Base-by-base conservation (phyloP, 129 eudicot species). In the Lonicera japonica region DNA sequence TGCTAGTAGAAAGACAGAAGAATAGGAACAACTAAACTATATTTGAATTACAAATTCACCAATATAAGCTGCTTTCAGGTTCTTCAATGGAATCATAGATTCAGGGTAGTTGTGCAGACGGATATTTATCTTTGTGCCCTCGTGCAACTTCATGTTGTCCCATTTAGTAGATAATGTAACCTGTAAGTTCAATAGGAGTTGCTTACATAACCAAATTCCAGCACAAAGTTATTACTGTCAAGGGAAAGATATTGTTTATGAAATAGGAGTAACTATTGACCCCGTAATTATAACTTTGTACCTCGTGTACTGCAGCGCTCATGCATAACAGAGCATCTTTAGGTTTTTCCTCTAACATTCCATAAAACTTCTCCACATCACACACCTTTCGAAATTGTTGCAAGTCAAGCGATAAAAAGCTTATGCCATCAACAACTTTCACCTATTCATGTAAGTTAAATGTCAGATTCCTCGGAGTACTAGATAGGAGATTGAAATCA, bases 61-160 rank as follows among this genome's bases (percentile, higher is more conserved):
- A 66, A 91, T 91, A 73, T 84, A 91, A 70, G 98, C 95, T 60
- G 98, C 96, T 80, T 91, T 91, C 11, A 91, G 82, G 71, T 91
- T 84, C 91, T 80, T 91, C 77, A 91, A 78, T 59, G 98, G 86
- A 65, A 87, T 82, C 88, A 84, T 75, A 18, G 95, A 87, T 73
- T 91, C 87, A 21, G 87, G 88, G 68, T 82, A 62, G 71, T 87
- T 91, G 79, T 82, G 86, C 71, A 91, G 76, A 66, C 98, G 96
- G 68, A 91, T 78, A 69, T 84, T 91, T 56, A 91, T 80, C 75
- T 77, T 91, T 25, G 60, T 75, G 70, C 62, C 11, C 13, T 75
- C 83, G 7, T 76, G 86, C 55, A 68, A 50, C 65, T 8, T 54
- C 58, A 70, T 70, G 25, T 61, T 76, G 23, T 50, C 73, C 64